Conservation (phyloP, 2,329 filamentous ascomycete genomes). For the Canariomyces notabilis region DNA sequence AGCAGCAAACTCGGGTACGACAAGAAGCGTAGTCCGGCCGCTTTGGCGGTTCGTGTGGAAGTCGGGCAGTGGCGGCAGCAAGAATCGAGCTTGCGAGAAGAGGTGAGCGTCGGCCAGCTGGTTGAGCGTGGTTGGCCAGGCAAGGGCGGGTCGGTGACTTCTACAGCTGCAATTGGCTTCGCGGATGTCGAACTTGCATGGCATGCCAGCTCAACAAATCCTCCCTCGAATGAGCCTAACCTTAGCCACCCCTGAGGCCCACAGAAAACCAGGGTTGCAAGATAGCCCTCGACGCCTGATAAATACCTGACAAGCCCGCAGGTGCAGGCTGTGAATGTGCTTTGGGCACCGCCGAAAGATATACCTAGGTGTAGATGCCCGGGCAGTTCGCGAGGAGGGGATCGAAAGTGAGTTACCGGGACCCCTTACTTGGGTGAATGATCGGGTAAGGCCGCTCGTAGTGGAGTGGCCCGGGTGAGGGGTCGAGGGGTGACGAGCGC, state of each 20-base stretch:
- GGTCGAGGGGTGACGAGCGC: too few species aligned
- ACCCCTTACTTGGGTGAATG: too few species aligned
- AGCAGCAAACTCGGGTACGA: slow-evolving; percentile 9
- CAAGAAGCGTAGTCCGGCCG: slow-evolving; percentile 10
- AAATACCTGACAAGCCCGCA: slow-evolving; percentile 21
- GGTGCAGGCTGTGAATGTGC: background rate
- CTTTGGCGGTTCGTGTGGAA: background rate
- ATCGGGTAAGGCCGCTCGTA: too few species aligned
- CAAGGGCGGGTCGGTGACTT: slow-evolving; percentile 15
- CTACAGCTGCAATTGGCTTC: slow-evolving; percentile 23
- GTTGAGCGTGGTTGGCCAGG: slow-evolving; percentile 26
- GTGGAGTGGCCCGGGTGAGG: too few species aligned
- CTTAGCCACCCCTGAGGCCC: slow-evolving; percentile 7
- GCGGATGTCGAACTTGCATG: slow-evolving; percentile 16
- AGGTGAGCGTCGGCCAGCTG: slow-evolving; percentile 24
- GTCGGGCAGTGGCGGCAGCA: slow-evolving; percentile 14
- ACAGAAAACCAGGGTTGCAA: slow-evolving; percentile 1
- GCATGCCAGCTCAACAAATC: slow-evolving; percentile 19
- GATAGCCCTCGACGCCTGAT: slow-evolving; percentile 19
- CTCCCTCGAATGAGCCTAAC: slow-evolving; percentile 5
- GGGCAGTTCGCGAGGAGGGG: background rate
- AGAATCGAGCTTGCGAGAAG: slow-evolving; percentile 12
- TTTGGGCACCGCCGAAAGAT: slow-evolving; percentile 14
- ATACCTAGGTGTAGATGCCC: background rate
- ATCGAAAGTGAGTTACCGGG: background rate